Conservation (phyloP, 352 stramenopile species). For the Phytopythium vexans region DNA sequence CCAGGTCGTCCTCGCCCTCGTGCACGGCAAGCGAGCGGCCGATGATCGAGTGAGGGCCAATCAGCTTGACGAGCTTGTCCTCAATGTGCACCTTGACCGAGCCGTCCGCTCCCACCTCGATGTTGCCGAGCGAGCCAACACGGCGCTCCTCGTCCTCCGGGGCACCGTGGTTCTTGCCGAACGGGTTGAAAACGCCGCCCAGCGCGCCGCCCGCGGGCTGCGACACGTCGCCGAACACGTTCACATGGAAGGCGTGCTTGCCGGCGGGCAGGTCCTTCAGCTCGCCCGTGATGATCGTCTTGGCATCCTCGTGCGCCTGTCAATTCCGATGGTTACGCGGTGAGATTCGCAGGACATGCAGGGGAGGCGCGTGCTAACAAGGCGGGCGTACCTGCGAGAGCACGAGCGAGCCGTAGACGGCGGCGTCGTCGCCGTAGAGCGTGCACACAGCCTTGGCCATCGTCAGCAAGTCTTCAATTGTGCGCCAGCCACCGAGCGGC, state of each 20-base stretch:
- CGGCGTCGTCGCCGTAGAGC: slow-evolving; percentile 80
- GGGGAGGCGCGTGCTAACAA: too few relatives aligned
- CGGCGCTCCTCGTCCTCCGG: slow-evolving; percentile 95
- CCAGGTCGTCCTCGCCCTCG: slow-evolving; percentile 95
- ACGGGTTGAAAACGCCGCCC: slow-evolving; percentile 97
- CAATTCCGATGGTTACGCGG: too few relatives aligned
- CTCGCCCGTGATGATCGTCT: slow-evolving; percentile 82
- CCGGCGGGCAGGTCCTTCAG: slow-evolving; percentile 75
- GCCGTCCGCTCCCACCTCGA: slow-evolving; percentile 80
- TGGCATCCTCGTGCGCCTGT: slow-evolving; percentile 82
- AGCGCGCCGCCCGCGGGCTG: slow-evolving; percentile 65
- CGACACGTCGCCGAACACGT: slow-evolving; percentile 94
- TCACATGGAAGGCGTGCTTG: slow-evolving; percentile 95
- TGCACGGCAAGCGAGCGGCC: slow-evolving; percentile 95
- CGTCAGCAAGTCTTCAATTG: too few relatives aligned
- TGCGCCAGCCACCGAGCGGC: too few relatives aligned
- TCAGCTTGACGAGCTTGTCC: slow-evolving; percentile 96
- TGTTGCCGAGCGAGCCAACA: slow-evolving; percentile 94
- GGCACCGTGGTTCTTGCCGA: slow-evolving; percentile 96
- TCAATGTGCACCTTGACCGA: slow-evolving; percentile 90
- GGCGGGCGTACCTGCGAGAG: slow-evolving; percentile 57
- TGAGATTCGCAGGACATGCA: neutral
- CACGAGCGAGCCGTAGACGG: slow-evolving; percentile 75
- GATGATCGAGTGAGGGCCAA: slow-evolving; percentile 98
- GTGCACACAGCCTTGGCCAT: slow-evolving; percentile 87